Conservation (phyloP, 148 eudicot species). For the Diospyros kaki region DNA sequence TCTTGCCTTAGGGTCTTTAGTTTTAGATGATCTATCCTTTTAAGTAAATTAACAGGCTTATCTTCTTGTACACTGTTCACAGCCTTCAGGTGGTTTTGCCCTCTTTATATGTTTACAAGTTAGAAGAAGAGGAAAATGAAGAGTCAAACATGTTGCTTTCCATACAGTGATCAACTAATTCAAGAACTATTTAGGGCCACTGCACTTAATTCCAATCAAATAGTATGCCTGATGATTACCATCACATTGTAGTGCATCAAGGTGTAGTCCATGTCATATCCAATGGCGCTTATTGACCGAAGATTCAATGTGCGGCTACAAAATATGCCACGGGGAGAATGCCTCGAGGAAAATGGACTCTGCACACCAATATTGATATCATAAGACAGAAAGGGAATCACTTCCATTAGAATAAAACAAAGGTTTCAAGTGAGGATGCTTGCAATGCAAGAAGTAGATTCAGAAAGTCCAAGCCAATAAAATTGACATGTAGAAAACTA, state of each 20-base stretch:
- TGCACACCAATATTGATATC: conserved; percentile 32
- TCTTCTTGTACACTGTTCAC: too few relatives aligned
- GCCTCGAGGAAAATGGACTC: conserved; percentile 73
- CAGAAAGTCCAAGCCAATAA: not conserved
- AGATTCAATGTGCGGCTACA: conserved; percentile 92
- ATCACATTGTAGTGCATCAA: conserved; percentile 93
- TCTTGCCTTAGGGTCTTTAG: too few relatives aligned
- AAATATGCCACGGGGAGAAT: conserved; percentile 90
- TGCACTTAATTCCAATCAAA: not conserved
- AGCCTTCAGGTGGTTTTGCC: too few relatives aligned
- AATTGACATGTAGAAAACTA: not conserved
- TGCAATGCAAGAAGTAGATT: not conserved
- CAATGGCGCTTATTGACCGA: conserved; percentile 91
- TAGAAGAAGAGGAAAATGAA: not conserved
- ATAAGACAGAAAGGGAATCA: not conserved
- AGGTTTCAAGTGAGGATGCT: not conserved
- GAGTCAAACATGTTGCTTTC: not conserved
- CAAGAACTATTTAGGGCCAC: not conserved
- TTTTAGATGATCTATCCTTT: too few relatives aligned
- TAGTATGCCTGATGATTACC: conserved; percentile 33
- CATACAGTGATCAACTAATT: not conserved
- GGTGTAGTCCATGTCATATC: conserved; percentile 99
- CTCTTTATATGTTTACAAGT: too few relatives aligned
- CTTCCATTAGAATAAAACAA: not conserved
- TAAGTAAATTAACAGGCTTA: too few relatives aligned